These are phyloP conservation scores for Candida bentonensis DNA, from an alignment of 805 yeast genomes.

Conservation along the genomic window DNA sequence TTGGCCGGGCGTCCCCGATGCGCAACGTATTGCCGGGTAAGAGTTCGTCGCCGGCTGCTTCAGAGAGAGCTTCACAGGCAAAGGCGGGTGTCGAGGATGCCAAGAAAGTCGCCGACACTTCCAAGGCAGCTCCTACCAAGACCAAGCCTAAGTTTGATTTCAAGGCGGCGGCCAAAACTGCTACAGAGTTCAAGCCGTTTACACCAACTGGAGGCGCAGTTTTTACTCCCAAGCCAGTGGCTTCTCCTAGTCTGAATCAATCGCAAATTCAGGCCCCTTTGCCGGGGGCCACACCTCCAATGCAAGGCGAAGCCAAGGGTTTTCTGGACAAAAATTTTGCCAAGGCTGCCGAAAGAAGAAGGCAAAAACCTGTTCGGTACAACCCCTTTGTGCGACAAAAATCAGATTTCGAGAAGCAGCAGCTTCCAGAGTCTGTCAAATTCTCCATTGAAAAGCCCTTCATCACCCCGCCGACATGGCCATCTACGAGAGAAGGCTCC, in stretches of 20 bases:
- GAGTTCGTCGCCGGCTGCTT: background rate
- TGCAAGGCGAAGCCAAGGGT: background rate
- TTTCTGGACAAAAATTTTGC: background rate
- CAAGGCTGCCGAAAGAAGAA: constrained; percentile 15
- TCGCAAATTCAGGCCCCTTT: constrained; percentile 14
- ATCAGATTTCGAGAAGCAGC: background rate
- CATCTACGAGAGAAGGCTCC: constrained; percentile 36
- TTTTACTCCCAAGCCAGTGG: background rate
- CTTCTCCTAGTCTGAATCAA: background rate
- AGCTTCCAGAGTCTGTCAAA: constrained; percentile 5
- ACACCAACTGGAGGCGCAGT: background rate
- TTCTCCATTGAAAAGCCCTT: constrained; percentile 43
- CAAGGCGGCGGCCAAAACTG: constrained; percentile 1
- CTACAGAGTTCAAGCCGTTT: background rate
- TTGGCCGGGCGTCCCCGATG: background rate
- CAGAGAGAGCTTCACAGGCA: background rate
- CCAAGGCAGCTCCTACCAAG: background rate
- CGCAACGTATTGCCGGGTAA: background rate
- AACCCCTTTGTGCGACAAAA: background rate
- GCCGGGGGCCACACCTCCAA: background rate
- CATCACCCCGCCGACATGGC: constrained; percentile 70
- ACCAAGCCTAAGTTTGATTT: background rate
- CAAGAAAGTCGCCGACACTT: background rate
- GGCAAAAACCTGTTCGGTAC: constrained; percentile 5
- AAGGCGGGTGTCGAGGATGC: too few relatives aligned